phyloP scores from a whole-genome alignment of 108 stramenopile species.

The Stephanodiscus minutulus region DNA sequence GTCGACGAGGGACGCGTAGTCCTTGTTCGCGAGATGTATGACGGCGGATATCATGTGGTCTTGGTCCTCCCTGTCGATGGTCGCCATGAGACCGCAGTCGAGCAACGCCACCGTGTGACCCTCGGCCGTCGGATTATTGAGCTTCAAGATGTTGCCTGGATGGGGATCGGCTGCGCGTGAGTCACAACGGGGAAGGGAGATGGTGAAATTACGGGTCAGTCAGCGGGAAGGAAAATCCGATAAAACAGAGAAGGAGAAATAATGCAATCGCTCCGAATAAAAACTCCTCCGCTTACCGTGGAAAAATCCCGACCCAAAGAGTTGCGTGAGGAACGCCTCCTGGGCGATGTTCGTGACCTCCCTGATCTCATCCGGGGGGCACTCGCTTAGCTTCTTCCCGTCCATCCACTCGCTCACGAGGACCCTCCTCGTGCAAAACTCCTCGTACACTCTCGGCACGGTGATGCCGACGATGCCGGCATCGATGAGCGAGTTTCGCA shows the following conservation, averaged over 20 bases:
- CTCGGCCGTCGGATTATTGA: constrained; percentile 68
- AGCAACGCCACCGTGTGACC: constrained; percentile 78
- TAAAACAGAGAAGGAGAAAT: too few relatives aligned
- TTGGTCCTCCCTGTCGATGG: constrained; percentile 67
- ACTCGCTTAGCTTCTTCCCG: constrained; percentile 76
- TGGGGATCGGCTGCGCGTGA: constrained; percentile 11
- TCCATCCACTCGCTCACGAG: constrained; percentile 91
- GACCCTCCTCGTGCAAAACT: constrained; percentile 77
- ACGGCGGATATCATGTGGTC: constrained; percentile 87
- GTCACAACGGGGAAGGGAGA: not conserved
- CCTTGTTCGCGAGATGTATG: constrained; percentile 90
- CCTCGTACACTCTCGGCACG: constrained; percentile 78
- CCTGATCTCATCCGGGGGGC: constrained; percentile 58
- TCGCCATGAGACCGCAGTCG: constrained; percentile 90
- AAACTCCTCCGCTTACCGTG: constrained; percentile 72
- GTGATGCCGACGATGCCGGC: constrained; percentile 72
- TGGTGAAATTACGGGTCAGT: too few relatives aligned
- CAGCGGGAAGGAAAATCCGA: too few relatives aligned
- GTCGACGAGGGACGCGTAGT: constrained; percentile 85
- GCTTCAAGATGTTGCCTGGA: constrained; percentile 72
- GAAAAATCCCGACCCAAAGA: constrained; percentile 77
- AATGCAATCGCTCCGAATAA: too few relatives aligned
- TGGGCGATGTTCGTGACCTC: constrained; percentile 77
- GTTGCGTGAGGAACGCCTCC: constrained; percentile 87
- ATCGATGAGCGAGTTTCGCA: constrained; percentile 60